Base-by-base conservation (phyloP, 257 asterid species). In the Verbena officinalis region DNA sequence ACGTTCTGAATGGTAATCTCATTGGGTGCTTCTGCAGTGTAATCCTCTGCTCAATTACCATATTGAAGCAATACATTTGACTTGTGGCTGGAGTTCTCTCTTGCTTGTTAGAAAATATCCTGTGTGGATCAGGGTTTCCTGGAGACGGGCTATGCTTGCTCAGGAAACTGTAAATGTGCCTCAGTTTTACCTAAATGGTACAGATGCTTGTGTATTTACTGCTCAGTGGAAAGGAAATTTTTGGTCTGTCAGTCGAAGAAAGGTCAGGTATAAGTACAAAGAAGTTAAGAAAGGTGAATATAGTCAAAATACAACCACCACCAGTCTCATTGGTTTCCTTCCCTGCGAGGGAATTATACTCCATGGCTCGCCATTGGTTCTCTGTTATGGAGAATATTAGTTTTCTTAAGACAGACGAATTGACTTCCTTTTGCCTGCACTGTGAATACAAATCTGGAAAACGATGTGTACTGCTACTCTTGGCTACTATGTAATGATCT, bases 391-490 rank as follows among this genome's bases (percentile, higher is more conserved):
- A 59, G 70, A 72, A 34, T 59, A 45, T 43, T 65, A 52, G 71
- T 67, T 70, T 27, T 27, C 57, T 15, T 64, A 67, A 51, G 75
- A 77, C 70, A 68, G 72, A 58, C n/a, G n/a, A n/a, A n/a, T n/a
- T 45, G 69, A 70, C 83, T 69, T 80, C 52, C 58, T 66, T 64
- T 77, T 68, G 78, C 69, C n/a, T 75, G 77, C 73, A 77, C 71
- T 84, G 87, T 84, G 70, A 71, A 86, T 81, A 74, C 76, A 62
- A 48, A 78, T 74, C 71, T 66, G 59, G 69, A 55, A 27, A n/a
- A 54, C 75, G 72, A 79, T 70, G 69, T 83, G 79, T 64, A 34
- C 69, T 65, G 78, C 79, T 48, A 46, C 68, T 42, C n/a, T 30
- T 48, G 30, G 42, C 45, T 66, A 53, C 58, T 44, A 19, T 24